phyloP scores from a whole-genome alignment of 257 asterid species.

The Schizonepeta tenuifolia region DNA sequence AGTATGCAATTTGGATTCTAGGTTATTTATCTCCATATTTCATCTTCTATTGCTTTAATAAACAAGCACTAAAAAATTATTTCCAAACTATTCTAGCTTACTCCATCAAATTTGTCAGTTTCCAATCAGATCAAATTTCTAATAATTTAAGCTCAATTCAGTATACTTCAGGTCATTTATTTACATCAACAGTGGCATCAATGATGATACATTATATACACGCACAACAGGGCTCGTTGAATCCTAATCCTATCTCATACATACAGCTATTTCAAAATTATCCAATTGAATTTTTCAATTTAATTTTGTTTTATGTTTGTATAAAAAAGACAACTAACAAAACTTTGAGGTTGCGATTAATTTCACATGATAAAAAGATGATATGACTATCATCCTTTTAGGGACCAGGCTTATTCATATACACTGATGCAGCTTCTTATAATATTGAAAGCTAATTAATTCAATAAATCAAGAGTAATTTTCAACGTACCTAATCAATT shows the following conservation, averaged over 20 bases:
- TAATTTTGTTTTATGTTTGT: too few relatives aligned
- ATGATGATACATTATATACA: too few relatives aligned
- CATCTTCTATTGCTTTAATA: too few relatives aligned
- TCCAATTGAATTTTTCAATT: not conserved
- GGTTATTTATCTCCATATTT: too few relatives aligned
- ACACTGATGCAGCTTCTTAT: not conserved
- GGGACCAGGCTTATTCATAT: not conserved
- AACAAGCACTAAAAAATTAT: too few relatives aligned
- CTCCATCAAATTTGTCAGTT: too few relatives aligned
- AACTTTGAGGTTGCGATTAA: not conserved
- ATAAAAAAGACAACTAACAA: not conserved
- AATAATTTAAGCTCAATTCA: too few relatives aligned
- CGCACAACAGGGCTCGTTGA: not conserved
- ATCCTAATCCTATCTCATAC: not conserved
- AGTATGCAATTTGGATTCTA: too few relatives aligned
- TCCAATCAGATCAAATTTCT: too few relatives aligned
- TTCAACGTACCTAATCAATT: not conserved
- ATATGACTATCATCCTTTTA: not conserved
- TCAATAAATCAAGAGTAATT: not conserved
- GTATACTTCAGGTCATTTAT: too few relatives aligned
- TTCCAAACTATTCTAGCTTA: too few relatives aligned
- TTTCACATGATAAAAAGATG: not conserved
- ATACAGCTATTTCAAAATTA: not conserved
- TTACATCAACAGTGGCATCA: too few relatives aligned
- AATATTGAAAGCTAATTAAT: not conserved